phyloP scores from a whole-genome alignment of 2,329 filamentous ascomycete genomes.

The Colletotrichum liaoningense region DNA sequence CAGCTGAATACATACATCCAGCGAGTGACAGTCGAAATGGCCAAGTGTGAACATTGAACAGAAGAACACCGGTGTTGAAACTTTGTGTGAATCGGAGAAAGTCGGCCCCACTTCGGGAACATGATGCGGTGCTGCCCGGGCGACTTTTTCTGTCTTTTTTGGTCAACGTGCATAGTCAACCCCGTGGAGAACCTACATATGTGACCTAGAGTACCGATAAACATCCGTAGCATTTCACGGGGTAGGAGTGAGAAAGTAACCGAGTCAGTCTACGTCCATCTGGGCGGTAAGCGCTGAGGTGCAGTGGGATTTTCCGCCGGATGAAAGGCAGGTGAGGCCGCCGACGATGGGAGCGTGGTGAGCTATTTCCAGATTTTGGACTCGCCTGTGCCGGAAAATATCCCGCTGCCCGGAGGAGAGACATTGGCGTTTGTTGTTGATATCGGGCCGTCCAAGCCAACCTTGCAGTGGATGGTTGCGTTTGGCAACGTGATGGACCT shows the following conservation, averaged over 20 bases:
- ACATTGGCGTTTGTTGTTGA: background rate
- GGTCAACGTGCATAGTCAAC: constrained; percentile 15
- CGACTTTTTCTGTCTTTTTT: constrained; percentile 1
- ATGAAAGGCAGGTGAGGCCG: constrained; percentile 16
- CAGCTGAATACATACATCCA: background rate
- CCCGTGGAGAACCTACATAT: constrained; percentile 13
- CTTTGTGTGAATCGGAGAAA: constrained; percentile 15
- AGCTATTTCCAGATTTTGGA: constrained; percentile 8
- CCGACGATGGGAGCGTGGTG: background rate
- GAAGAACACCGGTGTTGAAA: background rate
- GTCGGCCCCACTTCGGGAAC: constrained; percentile 14
- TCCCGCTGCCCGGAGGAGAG: constrained; percentile 5
- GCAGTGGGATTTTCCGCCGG: background rate
- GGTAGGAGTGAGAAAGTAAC: background rate
- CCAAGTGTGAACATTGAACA: background rate
- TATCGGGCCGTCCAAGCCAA: constrained; percentile 15
- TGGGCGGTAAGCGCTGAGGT: constrained; percentile 8
- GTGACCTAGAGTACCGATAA: background rate
- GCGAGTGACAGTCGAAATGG: background rate
- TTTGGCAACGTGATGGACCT: background rate
- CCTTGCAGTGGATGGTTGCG: background rate
- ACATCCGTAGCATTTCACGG: constrained; percentile 2
- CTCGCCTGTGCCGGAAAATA: background rate
- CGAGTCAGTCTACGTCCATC: background rate
- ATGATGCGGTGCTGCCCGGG: constrained; percentile 8